Evolutionary conservation across 345 rosid genomes (phyloP).

Genomic region (Eucalyptus polyanthemos): DNA sequence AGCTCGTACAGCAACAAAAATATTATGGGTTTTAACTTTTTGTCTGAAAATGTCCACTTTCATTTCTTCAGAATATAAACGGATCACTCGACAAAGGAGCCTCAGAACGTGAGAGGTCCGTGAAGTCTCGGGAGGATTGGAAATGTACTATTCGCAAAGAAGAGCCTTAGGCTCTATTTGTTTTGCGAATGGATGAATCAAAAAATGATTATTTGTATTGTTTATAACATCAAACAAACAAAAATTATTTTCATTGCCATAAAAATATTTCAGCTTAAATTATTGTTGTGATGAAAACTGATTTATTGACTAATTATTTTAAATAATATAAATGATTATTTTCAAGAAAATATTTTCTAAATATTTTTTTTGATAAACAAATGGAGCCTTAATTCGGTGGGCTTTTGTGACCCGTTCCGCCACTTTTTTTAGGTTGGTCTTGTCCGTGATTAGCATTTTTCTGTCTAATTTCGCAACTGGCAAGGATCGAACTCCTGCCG

Average conservation of each 20-base stretch:
- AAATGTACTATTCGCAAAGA: not conserved
- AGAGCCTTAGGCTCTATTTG: not conserved
- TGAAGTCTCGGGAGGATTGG: not conserved
- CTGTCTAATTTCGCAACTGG: too few species aligned
- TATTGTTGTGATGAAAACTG: fast-evolving
- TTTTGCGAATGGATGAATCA: too few species aligned
- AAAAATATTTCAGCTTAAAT: too few species aligned
- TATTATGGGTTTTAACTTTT: not conserved
- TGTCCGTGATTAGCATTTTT: fast-evolving
- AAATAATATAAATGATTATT: fast-evolving
- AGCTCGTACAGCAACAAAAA: not conserved
- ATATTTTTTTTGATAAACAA: too few species aligned
- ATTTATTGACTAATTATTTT: too few species aligned
- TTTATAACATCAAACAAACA: fast-evolving
- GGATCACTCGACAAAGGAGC: not conserved
- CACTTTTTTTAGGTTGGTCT: too few species aligned
- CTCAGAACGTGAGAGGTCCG: not conserved
- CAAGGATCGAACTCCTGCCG: too few species aligned
- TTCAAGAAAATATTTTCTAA: too few species aligned
- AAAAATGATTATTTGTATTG: too few species aligned
- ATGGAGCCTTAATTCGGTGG: not conserved
- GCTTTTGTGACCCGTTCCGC: not conserved
- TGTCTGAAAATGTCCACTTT: not conserved
- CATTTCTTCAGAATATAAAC: not conserved
- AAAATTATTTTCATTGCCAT: too few species aligned